Percentiles rank a stretch among this genome's conserved stretches.
Conservation (phyloP, 352 stramenopile species). For the Globisporangium parvum region DNA sequence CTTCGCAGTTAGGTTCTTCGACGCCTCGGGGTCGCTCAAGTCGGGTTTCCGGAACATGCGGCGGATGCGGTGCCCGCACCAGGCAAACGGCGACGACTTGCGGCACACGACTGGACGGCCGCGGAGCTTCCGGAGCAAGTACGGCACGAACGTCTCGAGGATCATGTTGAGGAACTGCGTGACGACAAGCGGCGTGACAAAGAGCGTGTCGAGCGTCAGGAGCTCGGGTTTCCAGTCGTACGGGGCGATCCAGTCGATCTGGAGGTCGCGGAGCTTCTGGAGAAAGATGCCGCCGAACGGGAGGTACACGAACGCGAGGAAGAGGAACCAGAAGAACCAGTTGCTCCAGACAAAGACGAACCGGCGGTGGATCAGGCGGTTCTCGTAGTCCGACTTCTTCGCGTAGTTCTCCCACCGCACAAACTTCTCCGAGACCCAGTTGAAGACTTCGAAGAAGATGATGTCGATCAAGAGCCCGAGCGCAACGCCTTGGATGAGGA, state of each 20-base stretch:
- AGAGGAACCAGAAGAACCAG: conserved; percentile 91
- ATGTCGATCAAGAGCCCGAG: conserved; percentile 86
- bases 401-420: conserved; percentile 84
- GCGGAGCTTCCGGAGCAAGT: conserved; percentile 72
- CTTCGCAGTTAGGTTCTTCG: conserved; percentile 53
- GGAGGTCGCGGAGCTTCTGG: conserved; percentile 38
- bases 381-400: conserved; percentile 85
- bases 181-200: conserved; percentile 84
- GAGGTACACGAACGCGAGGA: conserved; percentile 88
- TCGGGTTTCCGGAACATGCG: conserved; percentile 20
- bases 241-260: conserved; percentile 47
- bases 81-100: conserved; percentile 51
- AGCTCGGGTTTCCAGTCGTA: conserved; percentile 69
- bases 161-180: conserved; percentile 88
- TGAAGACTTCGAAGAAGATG: conserved; percentile 87
- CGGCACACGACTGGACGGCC: conserved; percentile 62
- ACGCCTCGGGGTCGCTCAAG: conserved; percentile 11
- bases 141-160: conserved; percentile 82
- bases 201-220: conserved; percentile 81
- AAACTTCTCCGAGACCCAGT: conserved; percentile 85
- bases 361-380: conserved; percentile 77
- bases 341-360: conserved; percentile 91
- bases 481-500: conserved; percentile 76
- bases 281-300: conserved; percentile 76
- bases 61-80: conserved; percentile 40